Conservation (phyloP, 176 grass and related monocot species). For the Musa itinerans region DNA sequence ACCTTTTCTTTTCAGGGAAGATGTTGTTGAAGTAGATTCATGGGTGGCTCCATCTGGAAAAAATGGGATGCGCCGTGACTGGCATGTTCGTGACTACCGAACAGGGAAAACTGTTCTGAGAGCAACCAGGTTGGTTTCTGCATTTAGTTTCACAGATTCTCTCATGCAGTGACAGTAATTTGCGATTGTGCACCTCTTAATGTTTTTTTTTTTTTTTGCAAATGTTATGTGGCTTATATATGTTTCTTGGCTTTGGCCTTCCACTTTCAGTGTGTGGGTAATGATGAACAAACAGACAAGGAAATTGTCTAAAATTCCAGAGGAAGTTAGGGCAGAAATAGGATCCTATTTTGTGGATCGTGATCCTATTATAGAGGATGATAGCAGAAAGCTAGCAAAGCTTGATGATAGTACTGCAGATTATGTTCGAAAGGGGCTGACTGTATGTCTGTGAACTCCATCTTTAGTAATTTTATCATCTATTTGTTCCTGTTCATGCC, state of each 20-base stretch:
- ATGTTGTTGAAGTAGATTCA: constrained; percentile 92
- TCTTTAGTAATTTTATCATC: background rate
- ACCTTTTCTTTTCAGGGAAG: constrained; percentile 51
- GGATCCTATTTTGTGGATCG: constrained; percentile 60
- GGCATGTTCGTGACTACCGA: constrained; percentile 81
- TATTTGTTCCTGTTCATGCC: background rate
- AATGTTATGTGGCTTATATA: background rate
- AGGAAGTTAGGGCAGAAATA: constrained; percentile 92
- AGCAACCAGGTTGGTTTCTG: constrained; percentile 64
- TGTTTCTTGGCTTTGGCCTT: background rate
- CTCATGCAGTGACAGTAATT: background rate
- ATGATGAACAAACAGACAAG: constrained; percentile 98
- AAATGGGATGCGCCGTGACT: constrained; percentile 99
- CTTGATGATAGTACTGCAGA: constrained; percentile 36
- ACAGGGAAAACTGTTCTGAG: constrained; percentile 72
- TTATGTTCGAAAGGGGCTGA: constrained; percentile 61
- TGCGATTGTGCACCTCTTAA: background rate
- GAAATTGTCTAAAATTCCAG: constrained; percentile 82
- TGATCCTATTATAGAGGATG: constrained; percentile 54
- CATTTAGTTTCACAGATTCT: background rate
- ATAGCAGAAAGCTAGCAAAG: constrained; percentile 59
- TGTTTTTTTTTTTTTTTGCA: background rate
- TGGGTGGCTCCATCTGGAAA: constrained; percentile 93
- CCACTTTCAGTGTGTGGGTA: constrained; percentile 73
- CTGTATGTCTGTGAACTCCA: constrained; percentile 46